Conservation (phyloP, 768 basidiomycete genomes). For the Epithele typhae region DNA sequence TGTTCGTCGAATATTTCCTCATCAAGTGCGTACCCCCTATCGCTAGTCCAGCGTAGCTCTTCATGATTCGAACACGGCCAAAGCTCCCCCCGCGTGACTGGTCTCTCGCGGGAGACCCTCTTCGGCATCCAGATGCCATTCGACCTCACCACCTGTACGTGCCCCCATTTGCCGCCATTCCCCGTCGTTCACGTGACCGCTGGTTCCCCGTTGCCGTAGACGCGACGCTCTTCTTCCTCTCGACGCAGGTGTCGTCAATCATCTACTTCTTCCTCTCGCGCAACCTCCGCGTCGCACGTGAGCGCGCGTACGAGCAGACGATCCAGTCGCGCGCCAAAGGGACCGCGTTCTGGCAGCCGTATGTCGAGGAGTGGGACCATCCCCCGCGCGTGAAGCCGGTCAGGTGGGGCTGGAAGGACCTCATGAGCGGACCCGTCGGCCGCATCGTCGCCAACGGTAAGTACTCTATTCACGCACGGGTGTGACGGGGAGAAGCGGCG, state of each 20-base stretch:
- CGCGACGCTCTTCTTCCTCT: conserved; percentile 68
- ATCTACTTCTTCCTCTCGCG: conserved; percentile 79
- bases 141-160: conserved; percentile 62
- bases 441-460: conserved; percentile 17
- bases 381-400: conserved; percentile 32
- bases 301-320: conserved; percentile 78
- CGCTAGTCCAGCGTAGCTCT: too few relatives aligned
- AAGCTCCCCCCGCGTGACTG: conserved; percentile 61
- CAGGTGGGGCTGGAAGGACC: conserved; percentile 7
- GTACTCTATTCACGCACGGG: conserved; percentile 22
- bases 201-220: conserved; percentile 37
- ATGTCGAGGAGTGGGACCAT: conserved; percentile 75
- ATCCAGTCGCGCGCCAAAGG: conserved; percentile 81
- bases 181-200: not conserved
- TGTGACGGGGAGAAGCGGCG: conserved; percentile 42
- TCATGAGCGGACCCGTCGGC: conserved; percentile 14
- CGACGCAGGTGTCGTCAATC: conserved; percentile 70
- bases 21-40: conserved; percentile 50
- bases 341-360: conserved; percentile 77
- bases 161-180: not conserved
- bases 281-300: conserved; percentile 77
- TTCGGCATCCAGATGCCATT: conserved; percentile 67
- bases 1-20: conserved; percentile 61
- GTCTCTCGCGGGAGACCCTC: conserved; percentile 56
- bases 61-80: too few relatives aligned